phyloP scores from a whole-genome alignment of 169 alveolate species.

The Plasmodium adleri region DNA sequence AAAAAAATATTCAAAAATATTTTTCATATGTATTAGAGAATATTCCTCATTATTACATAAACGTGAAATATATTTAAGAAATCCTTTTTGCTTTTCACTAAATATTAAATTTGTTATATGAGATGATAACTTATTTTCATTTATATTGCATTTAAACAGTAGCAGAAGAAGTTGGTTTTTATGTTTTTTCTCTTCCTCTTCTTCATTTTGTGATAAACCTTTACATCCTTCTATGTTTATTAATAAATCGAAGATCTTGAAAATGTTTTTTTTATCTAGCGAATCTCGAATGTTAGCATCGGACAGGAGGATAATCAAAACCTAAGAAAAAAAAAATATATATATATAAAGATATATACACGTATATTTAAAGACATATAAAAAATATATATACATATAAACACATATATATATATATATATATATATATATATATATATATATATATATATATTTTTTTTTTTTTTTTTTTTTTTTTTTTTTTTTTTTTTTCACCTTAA shows the following conservation, averaged over 20 bases:
- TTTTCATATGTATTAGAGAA: constrained; percentile 19
- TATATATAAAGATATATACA: not conserved
- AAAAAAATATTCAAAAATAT: constrained; percentile 52
- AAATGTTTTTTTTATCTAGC: constrained; percentile 30
- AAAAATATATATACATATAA: not conserved
- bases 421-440: constrained; percentile 5
- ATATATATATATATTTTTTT: not conserved
- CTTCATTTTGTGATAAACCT: not conserved
- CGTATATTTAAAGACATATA: not conserved
- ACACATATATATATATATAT: not conserved
- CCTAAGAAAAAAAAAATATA: constrained; percentile 18
- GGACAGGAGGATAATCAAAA: constrained; percentile 27
- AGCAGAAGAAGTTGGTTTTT: constrained; percentile 20
- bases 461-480: not conserved
- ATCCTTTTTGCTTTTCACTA: constrained; percentile 39
- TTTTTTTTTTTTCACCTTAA: constrained; percentile 21
- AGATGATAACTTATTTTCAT: constrained; percentile 26
- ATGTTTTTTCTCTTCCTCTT: constrained; percentile 32
- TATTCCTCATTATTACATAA: constrained; percentile 40
- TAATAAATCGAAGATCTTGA: constrained; percentile 49
- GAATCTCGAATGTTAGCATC: constrained; percentile 60
- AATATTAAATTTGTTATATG: constrained; percentile 41
- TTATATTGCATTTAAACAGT: constrained; percentile 49
- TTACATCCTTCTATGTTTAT: constrained; percentile 30
- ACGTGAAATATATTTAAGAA: constrained; percentile 29